These are phyloP conservation scores for Alternaria metachromatica DNA, from an alignment of 2,329 filamentous ascomycete genomes.

Conservation along the genomic window DNA sequence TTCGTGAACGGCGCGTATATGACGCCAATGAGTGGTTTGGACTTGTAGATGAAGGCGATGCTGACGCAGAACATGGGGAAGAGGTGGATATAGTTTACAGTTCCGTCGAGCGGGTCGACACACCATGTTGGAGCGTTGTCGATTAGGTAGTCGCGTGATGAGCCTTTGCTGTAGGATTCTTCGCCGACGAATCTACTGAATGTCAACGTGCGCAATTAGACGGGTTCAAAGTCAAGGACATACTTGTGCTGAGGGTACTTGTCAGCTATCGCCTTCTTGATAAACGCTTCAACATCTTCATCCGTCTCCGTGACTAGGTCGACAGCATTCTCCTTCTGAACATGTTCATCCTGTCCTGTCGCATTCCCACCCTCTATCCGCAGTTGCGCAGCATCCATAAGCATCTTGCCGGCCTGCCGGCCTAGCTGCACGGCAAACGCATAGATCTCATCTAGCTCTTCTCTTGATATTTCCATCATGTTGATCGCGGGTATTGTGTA, in stretches of 20 bases:
- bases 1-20: constrained; percentile 74
- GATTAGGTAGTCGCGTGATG: constrained; percentile 73
- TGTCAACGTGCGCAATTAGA: neutral
- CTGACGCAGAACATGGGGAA: constrained; percentile 84
- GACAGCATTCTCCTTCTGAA: constrained; percentile 77
- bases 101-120: constrained; percentile 79
- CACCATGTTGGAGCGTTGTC: constrained; percentile 72
- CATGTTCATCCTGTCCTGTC: constrained; percentile 45
- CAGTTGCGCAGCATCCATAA: constrained; percentile 68
- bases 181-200: constrained; percentile 73
- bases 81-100: constrained; percentile 81
- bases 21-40: constrained; percentile 70
- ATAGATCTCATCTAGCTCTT: constrained; percentile 70
- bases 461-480: constrained; percentile 35
- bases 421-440: constrained; percentile 73
- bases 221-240: fast-evolving
- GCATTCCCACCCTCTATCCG: constrained; percentile 55
- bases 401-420: constrained; percentile 71
- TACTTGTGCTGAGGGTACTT: constrained; percentile 72
- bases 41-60: constrained; percentile 70
- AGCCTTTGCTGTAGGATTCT: constrained; percentile 74
- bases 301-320: constrained; percentile 81
- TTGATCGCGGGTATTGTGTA: constrained; percentile 2
- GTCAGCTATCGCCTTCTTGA: constrained; percentile 64
- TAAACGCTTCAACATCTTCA: constrained; percentile 75